These are phyloP conservation scores for Zhuliangozyma blackwelliae DNA, from an alignment of 1,139 yeast genomes.

Conservation along the genomic window DNA sequence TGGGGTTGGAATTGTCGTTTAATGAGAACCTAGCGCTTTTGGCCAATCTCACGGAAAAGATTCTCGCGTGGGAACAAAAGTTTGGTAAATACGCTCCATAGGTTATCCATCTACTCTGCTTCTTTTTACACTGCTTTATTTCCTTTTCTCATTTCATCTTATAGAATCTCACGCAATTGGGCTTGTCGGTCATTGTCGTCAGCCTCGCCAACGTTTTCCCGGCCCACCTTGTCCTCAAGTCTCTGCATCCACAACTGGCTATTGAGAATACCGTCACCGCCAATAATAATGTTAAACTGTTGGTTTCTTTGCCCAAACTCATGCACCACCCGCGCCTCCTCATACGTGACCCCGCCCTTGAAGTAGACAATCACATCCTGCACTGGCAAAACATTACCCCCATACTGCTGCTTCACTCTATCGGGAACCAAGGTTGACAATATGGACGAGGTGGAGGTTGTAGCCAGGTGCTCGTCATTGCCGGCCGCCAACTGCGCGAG, in stretches of 20 bases:
- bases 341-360: slow-evolving; percentile 89
- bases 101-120: too few species aligned
- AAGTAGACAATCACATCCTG: slow-evolving; percentile 80
- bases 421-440: slow-evolving; percentile 41
- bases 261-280: slow-evolving; percentile 70
- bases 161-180: slow-evolving; percentile 25
- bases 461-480: slow-evolving; percentile 1
- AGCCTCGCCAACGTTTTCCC: slow-evolving; percentile 14
- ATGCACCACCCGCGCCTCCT: slow-evolving; percentile 79
- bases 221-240: not conserved
- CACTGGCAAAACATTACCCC: slow-evolving; percentile 32
- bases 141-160: too few species aligned
- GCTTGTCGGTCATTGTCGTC: slow-evolving; percentile 15
- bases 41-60: slow-evolving; percentile 65
- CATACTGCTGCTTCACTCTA: slow-evolving; percentile 31
- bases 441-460: not conserved
- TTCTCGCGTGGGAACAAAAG: slow-evolving; percentile 73
- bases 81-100: slow-evolving; percentile 55
- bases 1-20: slow-evolving; percentile 39
- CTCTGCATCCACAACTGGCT: slow-evolving; percentile 49
- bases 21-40: slow-evolving; percentile 59
- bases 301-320: slow-evolving; percentile 58
- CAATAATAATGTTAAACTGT: slow-evolving; percentile 54
- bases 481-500: slow-evolving; percentile 20
- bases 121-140: too few species aligned